Conservation (phyloP, 2,329 filamentous ascomycete genomes). For the Aspergillus fischeri region DNA sequence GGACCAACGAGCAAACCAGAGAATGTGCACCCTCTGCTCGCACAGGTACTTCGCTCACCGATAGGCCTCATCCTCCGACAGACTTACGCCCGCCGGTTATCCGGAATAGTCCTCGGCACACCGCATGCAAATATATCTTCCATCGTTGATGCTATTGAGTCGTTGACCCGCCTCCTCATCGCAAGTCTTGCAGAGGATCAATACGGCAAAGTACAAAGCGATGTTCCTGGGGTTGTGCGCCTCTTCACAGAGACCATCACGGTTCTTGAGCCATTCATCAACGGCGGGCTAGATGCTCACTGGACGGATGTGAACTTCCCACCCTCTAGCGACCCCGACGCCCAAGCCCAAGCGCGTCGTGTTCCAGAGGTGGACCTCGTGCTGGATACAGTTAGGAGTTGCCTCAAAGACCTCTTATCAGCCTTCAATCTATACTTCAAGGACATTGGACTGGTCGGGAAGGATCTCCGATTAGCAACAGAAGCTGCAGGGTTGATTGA, state of each 20-base stretch:
- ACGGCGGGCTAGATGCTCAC: conserved; percentile 52
- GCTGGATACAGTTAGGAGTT: conserved; percentile 59
- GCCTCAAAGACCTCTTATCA: conserved; percentile 61
- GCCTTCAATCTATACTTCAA: conserved; percentile 71
- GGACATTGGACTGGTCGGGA: conserved; percentile 64
- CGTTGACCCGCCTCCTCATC: conserved; percentile 65
- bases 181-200: conserved; percentile 74
- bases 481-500: conserved; percentile 49
- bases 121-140: conserved; percentile 67
- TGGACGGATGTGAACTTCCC: conserved; percentile 71
- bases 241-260: conserved; percentile 66
- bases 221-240: conserved; percentile 70
- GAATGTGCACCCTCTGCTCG: conserved; percentile 47
- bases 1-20: conserved; percentile 44
- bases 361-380: conserved; percentile 68
- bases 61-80: conserved; percentile 68
- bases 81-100: conserved; percentile 62
- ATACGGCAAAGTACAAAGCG: conserved; percentile 79
- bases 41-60: conserved; percentile 46
- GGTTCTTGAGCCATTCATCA: conserved; percentile 65
- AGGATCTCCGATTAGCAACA: conserved; percentile 70
- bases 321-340: conserved; percentile 31
- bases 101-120: conserved; percentile 65
- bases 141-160: conserved; percentile 68
- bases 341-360: conserved; percentile 33